Base-by-base conservation (phyloP, 2,329 filamentous ascomycete species). In the Aspergillus aculeatus region DNA sequence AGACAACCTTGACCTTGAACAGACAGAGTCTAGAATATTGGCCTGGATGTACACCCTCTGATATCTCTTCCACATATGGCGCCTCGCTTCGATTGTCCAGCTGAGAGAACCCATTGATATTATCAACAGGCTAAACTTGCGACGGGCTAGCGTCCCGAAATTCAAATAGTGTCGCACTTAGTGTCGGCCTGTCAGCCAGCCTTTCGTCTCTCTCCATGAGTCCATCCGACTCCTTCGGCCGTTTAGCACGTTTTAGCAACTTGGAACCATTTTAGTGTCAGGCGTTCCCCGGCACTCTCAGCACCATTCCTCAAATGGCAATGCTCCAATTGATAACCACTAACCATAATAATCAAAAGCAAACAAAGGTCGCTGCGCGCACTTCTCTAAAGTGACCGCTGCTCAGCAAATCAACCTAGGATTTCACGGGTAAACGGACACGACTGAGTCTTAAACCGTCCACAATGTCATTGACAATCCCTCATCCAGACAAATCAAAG, bases 131-230 rank as follows among this genome's bases (percentile, higher is more conserved):
- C 21, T 41, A 19, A 32, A 6, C 7, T 29, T 24, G 16, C n/a
- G 41, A 19, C 47, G 26, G 41, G 41, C 51, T 21, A 26, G 50
- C 14, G 31, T 53, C 41, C 50, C 23, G 21, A 35, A 16, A 24
- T 3, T n/a, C 26, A 48, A 35, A 47, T 47, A 57, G 55, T 48
- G 53, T 47, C 49, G 55, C 24, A 11, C 7, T 53, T 52, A 52
- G 55, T 53, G 21, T 44, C 56, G 31, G 49, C 35, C 55, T 35
- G 55, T 57, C 55, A 57, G 56, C 56, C 56, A 47, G 56, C 56
- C 56, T 53, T 56, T 52, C 29, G 32, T 35, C 48, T 47, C 29
- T 32, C 14, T 23, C 23, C 4, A 23, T 23, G 23, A 23, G 23
- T 23, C 23, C 23, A 23, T 23, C 23, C 23, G 23, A 23, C 26